Evolutionary conservation across 352 stramenopile species (phyloP), one percentile per base, ranked within the genome.

Genomic region (Phytophthora citricola): DNA sequence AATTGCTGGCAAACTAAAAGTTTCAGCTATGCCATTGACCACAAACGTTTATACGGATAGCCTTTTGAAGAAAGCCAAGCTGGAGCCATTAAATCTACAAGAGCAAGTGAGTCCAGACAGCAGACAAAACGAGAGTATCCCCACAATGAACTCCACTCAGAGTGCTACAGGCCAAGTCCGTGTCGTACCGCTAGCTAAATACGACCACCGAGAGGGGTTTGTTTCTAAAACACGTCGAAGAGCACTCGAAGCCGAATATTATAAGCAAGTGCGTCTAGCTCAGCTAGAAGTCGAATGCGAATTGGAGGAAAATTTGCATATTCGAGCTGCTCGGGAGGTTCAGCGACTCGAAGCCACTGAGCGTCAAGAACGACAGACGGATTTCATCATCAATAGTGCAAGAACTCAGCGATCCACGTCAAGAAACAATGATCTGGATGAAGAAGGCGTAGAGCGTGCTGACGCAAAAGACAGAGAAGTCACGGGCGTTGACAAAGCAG

Each of bases 281-380:
- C 71, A 92, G 50, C 66, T 92, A 1, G 79, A 92, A 50, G 79
- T 79, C 2, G 79, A 92, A 58, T 92, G 84, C 44, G 84, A 92
- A 49, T 53, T 92, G 17, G 81, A 92, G 56, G 84, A 92, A 52
- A 92, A 92, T 41, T 50, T 92, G 32, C 76, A 79, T 12, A 87
- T 92, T 55, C 78, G 83, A 59, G 75, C 75, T 14, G 78, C 69
- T 34, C 71, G 81, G 0, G 74, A 85, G 38, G 78, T 75, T 9
- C 72, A 66, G 61, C 69, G 31, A 7, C 48, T 73, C 3, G 45
- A 66, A 11, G 31, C 66, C 12, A 55, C 49, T 1, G 63, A 63
- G 29, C 63, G 62, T 34, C 73, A 50, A 45, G 54, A 51, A 40
- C 48, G 34, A 36, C 66, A 75, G 29, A 55, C 68, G 6, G 40